Conservation (phyloP, 805 yeast species). For the Priceomyces castillae region DNA sequence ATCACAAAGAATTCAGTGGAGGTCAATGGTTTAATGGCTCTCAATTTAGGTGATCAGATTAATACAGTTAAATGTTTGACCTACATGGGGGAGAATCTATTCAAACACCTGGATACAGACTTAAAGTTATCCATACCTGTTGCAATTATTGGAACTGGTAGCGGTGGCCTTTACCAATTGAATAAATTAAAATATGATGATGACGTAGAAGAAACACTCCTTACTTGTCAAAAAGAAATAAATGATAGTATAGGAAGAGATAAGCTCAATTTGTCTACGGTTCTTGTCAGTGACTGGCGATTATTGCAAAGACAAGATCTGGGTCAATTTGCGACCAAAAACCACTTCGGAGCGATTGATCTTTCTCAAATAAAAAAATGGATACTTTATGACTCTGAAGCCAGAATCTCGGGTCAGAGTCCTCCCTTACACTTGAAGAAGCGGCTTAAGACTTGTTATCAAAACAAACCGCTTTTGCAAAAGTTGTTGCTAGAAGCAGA, state of each 20-base stretch:
- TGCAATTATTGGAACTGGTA: slow-evolving; percentile 25
- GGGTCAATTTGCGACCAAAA: slow-evolving; percentile 11
- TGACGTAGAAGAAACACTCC: slow-evolving; percentile 12
- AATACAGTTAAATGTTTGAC: slow-evolving; percentile 17
- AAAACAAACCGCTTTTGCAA: slow-evolving; percentile 13
- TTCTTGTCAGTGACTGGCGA: slow-evolving; percentile 10
- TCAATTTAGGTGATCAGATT: slow-evolving; percentile 29
- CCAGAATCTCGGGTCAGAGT: not conserved
- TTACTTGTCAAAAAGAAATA: slow-evolving; percentile 15
- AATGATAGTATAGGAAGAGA: not conserved
- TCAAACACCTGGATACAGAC: not conserved
- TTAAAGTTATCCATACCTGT: not conserved
- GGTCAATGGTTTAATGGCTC: slow-evolving; percentile 11
- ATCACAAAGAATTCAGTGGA: slow-evolving; percentile 6
- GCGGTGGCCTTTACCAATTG: slow-evolving; percentile 25
- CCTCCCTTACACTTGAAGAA: slow-evolving; percentile 6
- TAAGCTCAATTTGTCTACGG: slow-evolving; percentile 7
- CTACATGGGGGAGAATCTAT: not conserved
- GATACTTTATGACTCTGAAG: slow-evolving; percentile 11
- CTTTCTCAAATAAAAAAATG: slow-evolving; percentile 15
- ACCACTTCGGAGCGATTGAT: slow-evolving; percentile 16
- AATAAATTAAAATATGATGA: slow-evolving; percentile 12
- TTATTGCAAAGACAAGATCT: slow-evolving; percentile 13
- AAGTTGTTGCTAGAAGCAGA: slow-evolving; percentile 12
- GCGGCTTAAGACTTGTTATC: slow-evolving; percentile 12